A percentile compares a stretch with the other conserved stretches of the same genome.
These are phyloP conservation scores for Neckera pumila DNA, from an alignment of 225 moss, liverwort and hornwort genomes.

Conservation along the genomic window DNA sequence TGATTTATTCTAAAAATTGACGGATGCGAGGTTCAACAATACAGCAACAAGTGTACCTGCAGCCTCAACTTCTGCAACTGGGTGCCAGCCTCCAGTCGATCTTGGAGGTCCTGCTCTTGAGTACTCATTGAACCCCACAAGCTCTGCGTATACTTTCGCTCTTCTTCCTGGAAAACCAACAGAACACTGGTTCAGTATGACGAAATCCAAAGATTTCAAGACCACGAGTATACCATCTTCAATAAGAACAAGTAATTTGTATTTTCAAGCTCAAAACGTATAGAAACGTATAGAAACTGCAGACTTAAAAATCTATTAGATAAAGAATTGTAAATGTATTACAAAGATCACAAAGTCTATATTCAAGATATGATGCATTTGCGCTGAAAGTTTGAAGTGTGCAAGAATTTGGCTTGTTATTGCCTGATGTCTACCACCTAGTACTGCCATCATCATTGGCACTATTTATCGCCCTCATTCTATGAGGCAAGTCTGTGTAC, in stretches of 20 bases:
- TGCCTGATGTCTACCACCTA: neutral
- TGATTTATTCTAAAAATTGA: neutral
- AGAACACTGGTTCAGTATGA: neutral
- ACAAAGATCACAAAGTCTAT: neutral
- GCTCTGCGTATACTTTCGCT: constrained; percentile 18
- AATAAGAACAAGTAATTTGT: neutral
- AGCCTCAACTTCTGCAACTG: constrained; percentile 32
- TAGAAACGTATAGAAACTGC: neutral
- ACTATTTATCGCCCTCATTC: neutral
- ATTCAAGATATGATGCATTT: neutral
- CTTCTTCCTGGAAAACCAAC: constrained; percentile 13
- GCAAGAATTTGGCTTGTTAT: neutral
- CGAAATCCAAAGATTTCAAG: neutral
- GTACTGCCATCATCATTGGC: neutral
- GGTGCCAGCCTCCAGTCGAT: constrained; percentile 18
- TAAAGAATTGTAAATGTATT: neutral
- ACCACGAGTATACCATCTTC: neutral
- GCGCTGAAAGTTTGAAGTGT: neutral
- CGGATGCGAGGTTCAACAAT: neutral
- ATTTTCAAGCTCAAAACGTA: neutral
- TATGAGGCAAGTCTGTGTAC: neutral
- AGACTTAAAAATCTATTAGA: neutral
- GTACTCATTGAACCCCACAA: constrained; percentile 28
- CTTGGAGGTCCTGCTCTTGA: constrained; percentile 31
- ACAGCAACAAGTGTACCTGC: constrained; percentile 5